Conservation (phyloP, 179 eudicot genomes). For the Spinacia oleracea region DNA sequence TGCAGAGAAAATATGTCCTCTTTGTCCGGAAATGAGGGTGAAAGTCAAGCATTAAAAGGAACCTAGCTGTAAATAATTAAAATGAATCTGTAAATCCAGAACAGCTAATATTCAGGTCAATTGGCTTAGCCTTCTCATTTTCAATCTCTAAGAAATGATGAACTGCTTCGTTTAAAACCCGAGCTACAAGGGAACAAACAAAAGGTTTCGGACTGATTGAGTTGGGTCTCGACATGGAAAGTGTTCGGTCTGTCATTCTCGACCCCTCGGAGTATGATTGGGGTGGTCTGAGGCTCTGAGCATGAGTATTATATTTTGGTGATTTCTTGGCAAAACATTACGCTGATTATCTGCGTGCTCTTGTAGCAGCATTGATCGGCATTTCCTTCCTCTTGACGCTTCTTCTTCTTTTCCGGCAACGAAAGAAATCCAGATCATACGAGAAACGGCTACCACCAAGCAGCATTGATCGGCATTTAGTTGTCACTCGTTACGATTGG, state of each 20-base stretch:
- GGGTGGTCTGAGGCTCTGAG: conserved; percentile 31
- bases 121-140: conserved; percentile 26
- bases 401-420: too few species aligned
- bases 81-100: too few species aligned
- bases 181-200: conserved; percentile 26
- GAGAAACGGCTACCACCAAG: conserved; percentile 53
- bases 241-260: conserved; percentile 6
- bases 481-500: conserved; percentile 65
- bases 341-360: too few species aligned
- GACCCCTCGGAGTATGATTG: conserved; percentile 22
- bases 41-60: too few species aligned
- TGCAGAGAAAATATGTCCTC: too few species aligned
- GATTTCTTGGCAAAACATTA: too few species aligned
- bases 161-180: conserved; percentile 12
- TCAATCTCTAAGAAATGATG: conserved; percentile 38
- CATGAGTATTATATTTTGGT: conserved; percentile 34
- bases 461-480: conserved; percentile 62
- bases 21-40: too few species aligned
- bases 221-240: conserved; percentile 33
- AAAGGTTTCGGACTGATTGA: conserved; percentile 18
- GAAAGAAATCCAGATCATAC: neutral
- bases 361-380: conserved; percentile 9
- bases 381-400: neutral
- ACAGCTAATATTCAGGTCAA: conserved; percentile 30
- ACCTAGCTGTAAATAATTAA: too few species aligned